Evolutionary conservation across 768 basidiomycete genomes (phyloP).

Genomic region (Kondoa malvinella): DNA sequence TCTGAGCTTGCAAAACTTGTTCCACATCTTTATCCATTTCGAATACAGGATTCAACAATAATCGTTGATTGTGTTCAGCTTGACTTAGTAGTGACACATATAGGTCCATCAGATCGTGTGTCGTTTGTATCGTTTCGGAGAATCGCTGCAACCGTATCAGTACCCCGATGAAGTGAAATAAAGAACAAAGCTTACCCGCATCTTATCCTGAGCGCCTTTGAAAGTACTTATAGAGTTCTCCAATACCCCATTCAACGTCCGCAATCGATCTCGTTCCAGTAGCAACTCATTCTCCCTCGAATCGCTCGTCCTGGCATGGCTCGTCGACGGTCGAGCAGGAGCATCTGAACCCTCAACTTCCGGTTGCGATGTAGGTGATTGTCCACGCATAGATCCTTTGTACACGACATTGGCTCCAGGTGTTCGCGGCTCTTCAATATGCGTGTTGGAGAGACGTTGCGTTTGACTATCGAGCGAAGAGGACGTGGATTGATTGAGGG

Average conservation of each 20-base stretch:
- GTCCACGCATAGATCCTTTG: background rate
- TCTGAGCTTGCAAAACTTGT: background rate
- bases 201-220: constrained; percentile 6
- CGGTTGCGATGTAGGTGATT: background rate
- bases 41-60: constrained; percentile 32
- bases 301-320: background rate
- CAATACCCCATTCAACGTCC: constrained; percentile 13
- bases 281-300: background rate
- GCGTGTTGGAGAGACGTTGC: background rate
- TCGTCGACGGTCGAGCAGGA: background rate
- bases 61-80: constrained; percentile 32
- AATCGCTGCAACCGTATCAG: constrained; percentile 8
- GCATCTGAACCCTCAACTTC: background rate
- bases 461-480: background rate
- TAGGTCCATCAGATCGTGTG: constrained; percentile 31
- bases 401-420: background rate
- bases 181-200: constrained; percentile 8
- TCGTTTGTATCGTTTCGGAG: constrained; percentile 27
- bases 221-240: constrained; percentile 11
- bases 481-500: background rate
- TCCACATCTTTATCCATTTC: constrained; percentile 16
- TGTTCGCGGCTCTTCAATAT: background rate
- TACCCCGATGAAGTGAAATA: background rate
- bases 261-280: background rate
- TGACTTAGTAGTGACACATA: constrained; percentile 33